A percentile compares a stretch with the other conserved stretches of the same genome.
Evolutionary conservation across 1,284 basidiomycete genomes (phyloP).

Genomic region (Naganishia cerealis): DNA sequence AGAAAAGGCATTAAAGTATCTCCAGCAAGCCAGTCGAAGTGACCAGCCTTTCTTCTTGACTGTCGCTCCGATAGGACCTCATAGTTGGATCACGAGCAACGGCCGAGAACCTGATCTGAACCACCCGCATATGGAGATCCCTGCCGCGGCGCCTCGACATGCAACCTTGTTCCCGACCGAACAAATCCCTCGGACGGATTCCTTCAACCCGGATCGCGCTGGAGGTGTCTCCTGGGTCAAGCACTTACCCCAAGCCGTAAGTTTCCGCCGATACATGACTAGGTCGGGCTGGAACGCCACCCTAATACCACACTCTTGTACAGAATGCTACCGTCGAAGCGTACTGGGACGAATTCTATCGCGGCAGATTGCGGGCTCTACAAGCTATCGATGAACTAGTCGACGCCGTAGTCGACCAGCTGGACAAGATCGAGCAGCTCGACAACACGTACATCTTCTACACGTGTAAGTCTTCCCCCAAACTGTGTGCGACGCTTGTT

Average conservation of each 20-base stretch:
- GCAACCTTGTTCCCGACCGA: constrained; percentile 39
- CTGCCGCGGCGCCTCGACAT: constrained; percentile 39
- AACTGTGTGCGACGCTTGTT: not conserved
- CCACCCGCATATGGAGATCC: constrained; percentile 31
- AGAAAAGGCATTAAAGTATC: constrained; percentile 40
- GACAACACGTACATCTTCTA: constrained; percentile 49
- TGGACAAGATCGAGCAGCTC: constrained; percentile 40
- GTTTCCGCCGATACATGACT: not conserved
- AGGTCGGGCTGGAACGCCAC: no score
- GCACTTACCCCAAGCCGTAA: constrained; percentile 38
- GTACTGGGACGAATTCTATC: constrained; percentile 50
- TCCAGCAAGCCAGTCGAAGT: constrained; percentile 36
- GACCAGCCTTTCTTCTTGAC: constrained; percentile 45
- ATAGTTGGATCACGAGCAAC: constrained; percentile 25
- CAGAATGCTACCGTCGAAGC: constrained; percentile 42
- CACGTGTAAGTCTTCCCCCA: constrained; percentile 34
- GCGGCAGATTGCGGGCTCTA: constrained; percentile 41
- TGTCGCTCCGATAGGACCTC: constrained; percentile 32
- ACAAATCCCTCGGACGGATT: constrained; percentile 34
- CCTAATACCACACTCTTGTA: not conserved
- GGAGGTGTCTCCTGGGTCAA: constrained; percentile 46
- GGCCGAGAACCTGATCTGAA: constrained; percentile 10
- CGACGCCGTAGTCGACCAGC: constrained; percentile 41
- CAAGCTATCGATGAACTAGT: constrained; percentile 49
- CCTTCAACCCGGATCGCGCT: constrained; percentile 42